These are phyloP conservation scores for Tuber melanosporum DNA, from an alignment of 495 filamentous ascomycete genomes.

Conservation along the genomic window DNA sequence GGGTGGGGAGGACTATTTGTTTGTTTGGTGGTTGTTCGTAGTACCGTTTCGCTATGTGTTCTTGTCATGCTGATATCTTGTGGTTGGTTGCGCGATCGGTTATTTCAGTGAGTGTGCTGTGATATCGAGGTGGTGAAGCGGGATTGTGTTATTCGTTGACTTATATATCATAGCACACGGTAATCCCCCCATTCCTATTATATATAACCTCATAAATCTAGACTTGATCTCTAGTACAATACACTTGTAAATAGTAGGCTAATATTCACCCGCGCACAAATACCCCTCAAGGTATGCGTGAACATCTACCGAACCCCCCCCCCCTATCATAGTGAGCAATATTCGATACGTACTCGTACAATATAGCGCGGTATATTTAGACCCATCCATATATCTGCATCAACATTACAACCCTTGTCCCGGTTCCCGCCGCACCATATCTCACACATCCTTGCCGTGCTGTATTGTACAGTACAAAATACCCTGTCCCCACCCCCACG, in stretches of 20 bases:
- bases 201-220: background rate
- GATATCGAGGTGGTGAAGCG: too few species aligned
- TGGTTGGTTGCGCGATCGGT: background rate
- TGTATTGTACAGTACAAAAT: background rate
- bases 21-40: too few species aligned
- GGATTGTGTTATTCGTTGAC: background rate
- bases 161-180: too few species aligned
- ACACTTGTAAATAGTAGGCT: background rate
- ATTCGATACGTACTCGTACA: background rate
- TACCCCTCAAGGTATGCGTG: background rate
- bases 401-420: background rate
- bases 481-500: background rate
- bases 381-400: background rate
- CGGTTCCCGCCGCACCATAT: background rate
- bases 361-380: background rate
- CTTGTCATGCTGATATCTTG: too few species aligned
- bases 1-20: too few species aligned
- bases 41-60: too few species aligned
- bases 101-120: too few species aligned
- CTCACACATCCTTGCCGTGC: background rate
- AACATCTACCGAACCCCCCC: background rate
- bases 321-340: background rate
- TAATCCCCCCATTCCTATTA: background rate
- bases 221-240: background rate
- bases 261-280: background rate